Evolutionary conservation across 805 yeast genomes (phyloP), one percentile per base, ranked within the genome.

Genomic region (Metschnikowia amazonensis): DNA sequence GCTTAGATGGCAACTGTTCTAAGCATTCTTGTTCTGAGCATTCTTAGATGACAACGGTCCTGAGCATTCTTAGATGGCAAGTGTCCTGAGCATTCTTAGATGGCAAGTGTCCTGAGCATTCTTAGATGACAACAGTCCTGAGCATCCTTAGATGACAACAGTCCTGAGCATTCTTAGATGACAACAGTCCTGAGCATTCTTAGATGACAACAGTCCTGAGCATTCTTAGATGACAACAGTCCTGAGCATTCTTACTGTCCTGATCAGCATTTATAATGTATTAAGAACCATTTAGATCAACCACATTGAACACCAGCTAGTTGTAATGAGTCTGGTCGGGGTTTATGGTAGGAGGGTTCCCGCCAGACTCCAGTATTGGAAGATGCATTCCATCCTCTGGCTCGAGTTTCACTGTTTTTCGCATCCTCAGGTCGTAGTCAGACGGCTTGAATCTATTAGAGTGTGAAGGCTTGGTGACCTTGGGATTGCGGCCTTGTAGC

Each of bases 401-500:
- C 30, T 48, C 47, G 31, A 37, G 28, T 18, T 48, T 47, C 31
- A 45, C 33, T 18, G 43, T 45, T 21, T 36, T 43, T 9, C 50
- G 52, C 8, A 44, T 10, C 17, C 36, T 44, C 7, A 46, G 28
- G 21, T 49, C 53, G 37, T 46, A 42, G 5, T 49, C 53, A 11
- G 44, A 11, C 16, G 36, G 28, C 17, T 21, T 33, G 30, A 24
- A 29, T 42, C 25, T 35, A 48, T 17, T 40, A 16, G 24, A 29
- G 18, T 28, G 44, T 4, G 40, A 28, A 25, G 55, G 56, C 36
- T 52, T 54, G 31, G 31, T 13, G 23, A 54, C 49, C 30, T 50
- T 31, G 38, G 34, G 31, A 43, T 30, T 32, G 28, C 42, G 29
- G 45, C 50, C 14, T 51, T 55, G 36, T 53, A 65, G 50, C 47